These are phyloP conservation scores for Ailanthus altissimus DNA, from an alignment of 345 rosid genomes.

Conservation along the genomic window DNA sequence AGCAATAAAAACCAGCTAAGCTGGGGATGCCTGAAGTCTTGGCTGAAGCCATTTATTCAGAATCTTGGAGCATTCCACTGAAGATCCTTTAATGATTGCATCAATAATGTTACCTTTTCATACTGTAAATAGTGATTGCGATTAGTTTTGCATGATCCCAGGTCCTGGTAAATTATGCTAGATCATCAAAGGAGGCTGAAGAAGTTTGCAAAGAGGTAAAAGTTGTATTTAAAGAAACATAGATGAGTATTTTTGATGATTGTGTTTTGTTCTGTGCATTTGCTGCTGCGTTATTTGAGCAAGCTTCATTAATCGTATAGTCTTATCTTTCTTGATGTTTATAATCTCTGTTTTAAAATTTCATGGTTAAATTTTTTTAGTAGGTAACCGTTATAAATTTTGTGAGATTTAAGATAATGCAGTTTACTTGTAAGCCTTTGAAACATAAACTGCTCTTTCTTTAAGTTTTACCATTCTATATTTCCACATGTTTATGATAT, in stretches of 20 bases:
- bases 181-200: slow-evolving; percentile 95
- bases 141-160: slow-evolving; percentile 31
- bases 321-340: not conserved
- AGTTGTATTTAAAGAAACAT: not conserved
- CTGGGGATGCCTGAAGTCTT: not conserved
- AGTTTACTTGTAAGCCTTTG: not conserved
- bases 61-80: not conserved
- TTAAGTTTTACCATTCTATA: not conserved
- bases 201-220: slow-evolving; percentile 85
- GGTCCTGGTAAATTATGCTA: slow-evolving; percentile 95
- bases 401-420: not conserved
- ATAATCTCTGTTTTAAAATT: not conserved
- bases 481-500: not conserved
- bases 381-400: not conserved
- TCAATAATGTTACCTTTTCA: not conserved
- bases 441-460: not conserved
- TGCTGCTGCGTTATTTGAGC: not conserved
- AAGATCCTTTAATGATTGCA: not conserved
- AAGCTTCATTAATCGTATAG: not conserved
- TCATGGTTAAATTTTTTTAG: not conserved
- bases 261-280: not conserved
- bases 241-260: not conserved
- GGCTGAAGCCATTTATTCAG: not conserved
- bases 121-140: not conserved
- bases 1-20: not conserved